Conservation (phyloP, 768 basidiomycete genomes). For the Pisolithus orientalis region DNA sequence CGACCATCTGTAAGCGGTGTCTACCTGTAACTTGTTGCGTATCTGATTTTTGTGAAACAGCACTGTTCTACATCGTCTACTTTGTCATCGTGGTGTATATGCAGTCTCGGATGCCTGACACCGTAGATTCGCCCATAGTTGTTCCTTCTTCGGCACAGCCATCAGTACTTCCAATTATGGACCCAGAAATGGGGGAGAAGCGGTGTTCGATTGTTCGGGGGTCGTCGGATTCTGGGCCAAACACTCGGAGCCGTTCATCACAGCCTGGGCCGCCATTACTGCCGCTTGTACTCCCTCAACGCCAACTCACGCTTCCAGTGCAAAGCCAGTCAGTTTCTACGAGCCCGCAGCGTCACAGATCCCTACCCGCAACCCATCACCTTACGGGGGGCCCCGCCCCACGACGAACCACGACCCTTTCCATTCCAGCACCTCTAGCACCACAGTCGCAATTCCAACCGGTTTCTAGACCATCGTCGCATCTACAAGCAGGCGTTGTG, state of each 20-base stretch:
- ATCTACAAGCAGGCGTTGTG: not conserved
- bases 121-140: conserved; percentile 8
- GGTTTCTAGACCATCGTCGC: not conserved
- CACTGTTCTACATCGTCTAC: conserved; percentile 37
- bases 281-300: conserved; percentile 9
- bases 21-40: conserved; percentile 1
- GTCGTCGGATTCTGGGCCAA: not conserved
- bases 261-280: not conserved
- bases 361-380: conserved; percentile 18
- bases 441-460: conserved; percentile 3
- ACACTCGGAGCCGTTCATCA: not conserved
- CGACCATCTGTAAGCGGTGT: conserved; percentile 39
- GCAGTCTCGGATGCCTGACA: conserved; percentile 22
- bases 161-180: conserved; percentile 11
- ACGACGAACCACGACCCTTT: conserved; percentile 1
- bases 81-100: conserved; percentile 35
- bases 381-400: not conserved
- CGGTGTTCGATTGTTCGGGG: conserved; percentile 1
- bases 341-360: conserved; percentile 11
- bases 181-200: conserved; percentile 16
- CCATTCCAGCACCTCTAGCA: not conserved
- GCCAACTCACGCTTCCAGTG: conserved; percentile 3
- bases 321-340: not conserved
- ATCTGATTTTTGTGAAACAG: conserved; percentile 22
- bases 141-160: not conserved